Evolutionary conservation across 768 basidiomycete genomes (phyloP), one percentile per base, ranked within the genome.

Genomic region (Hemileccinum impolitum): DNA sequence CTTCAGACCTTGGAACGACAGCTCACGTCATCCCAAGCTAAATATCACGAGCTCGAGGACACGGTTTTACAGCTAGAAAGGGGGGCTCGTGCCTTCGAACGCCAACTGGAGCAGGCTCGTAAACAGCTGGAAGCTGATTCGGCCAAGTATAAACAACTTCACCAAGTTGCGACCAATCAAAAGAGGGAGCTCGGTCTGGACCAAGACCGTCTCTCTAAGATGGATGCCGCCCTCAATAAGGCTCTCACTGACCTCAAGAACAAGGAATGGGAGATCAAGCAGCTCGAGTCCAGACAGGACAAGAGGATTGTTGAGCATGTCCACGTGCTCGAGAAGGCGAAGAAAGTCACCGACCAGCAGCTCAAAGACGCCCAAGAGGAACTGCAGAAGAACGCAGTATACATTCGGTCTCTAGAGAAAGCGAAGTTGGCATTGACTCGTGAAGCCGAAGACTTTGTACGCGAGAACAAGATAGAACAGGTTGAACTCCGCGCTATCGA

Each of bases 221-320:
- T 82, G 59, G 88, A 95, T 52, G 76, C 82, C 11, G 92, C 92
- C 14, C 74, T 94, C 32, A 86, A 87, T 60, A 87, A 90, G 61
- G 81, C 85, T 10, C 73, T 88, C n/a, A 76, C 78, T 8, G 90
- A 94, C 51, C 72, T 95, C 41, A 86, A 90, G 63, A 76, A 75
- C 37, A 82, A 86, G 41, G 90, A 96, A 58, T 87, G 85, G 80
- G 90, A 94, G 48, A 79, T 91, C 54, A 89, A 84, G 55, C 87
- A 94, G 55, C 71, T 97, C 9, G 84, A 88, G 45, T 86, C 89
- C 3, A 83, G 79, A 62, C 88, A 96, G 62, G 92, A 97, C 73
- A 97, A 94, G 73, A 96, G 90, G n/a, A 94, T 96, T 51, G 94
- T 98, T 38, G 94, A 98, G 67, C 95, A 98, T 61, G 91, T 96